A percentile compares a stretch with the other conserved stretches of the same genome.
Evolutionary conservation across 768 basidiomycete genomes (phyloP).

Genomic region (Megacollybia marginata): DNA sequence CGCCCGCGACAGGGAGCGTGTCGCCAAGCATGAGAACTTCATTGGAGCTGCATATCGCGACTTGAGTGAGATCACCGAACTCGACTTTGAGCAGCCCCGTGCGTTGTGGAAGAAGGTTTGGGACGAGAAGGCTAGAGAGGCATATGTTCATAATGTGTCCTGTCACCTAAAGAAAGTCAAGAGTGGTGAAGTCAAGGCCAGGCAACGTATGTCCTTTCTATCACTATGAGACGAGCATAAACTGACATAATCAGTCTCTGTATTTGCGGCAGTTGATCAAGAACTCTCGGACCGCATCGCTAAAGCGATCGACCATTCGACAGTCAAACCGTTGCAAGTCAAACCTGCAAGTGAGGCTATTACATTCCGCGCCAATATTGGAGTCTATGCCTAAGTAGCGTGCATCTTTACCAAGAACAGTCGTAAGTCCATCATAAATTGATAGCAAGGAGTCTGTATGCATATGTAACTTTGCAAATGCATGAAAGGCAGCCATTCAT

Average conservation of each 20-base stretch:
- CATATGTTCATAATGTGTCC: conserved; percentile 61
- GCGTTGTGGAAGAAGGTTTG: conserved; percentile 63
- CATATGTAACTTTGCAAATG: no score
- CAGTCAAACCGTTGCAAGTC: conserved; percentile 52
- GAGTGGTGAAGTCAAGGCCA: conserved; percentile 48
- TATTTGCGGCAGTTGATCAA: conserved; percentile 77
- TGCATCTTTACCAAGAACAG: no score
- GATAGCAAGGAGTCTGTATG: no score
- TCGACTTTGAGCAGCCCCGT: conserved; percentile 83
- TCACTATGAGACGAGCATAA: no score
- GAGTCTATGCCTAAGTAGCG: conserved; percentile 11
- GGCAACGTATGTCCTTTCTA: conserved; percentile 50
- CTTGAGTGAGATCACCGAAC: conserved; percentile 70
- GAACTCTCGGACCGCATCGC: conserved; percentile 71
- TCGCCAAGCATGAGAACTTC: conserved; percentile 65
- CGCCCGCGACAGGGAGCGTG: conserved; percentile 33
- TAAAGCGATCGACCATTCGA: conserved; percentile 53
- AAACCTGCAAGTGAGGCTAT: conserved; percentile 54
- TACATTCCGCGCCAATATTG: conserved; percentile 40
- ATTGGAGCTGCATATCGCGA: conserved; percentile 62
- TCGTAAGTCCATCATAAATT: no score
- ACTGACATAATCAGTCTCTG: conserved; percentile 43
- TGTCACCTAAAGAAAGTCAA: conserved; percentile 58
- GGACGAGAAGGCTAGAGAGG: conserved; percentile 49
- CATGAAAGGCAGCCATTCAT: no score